Evolutionary conservation across 192 early-diverging fungal genomes (phyloP).

Genomic region (Backusella morwellensis): DNA sequence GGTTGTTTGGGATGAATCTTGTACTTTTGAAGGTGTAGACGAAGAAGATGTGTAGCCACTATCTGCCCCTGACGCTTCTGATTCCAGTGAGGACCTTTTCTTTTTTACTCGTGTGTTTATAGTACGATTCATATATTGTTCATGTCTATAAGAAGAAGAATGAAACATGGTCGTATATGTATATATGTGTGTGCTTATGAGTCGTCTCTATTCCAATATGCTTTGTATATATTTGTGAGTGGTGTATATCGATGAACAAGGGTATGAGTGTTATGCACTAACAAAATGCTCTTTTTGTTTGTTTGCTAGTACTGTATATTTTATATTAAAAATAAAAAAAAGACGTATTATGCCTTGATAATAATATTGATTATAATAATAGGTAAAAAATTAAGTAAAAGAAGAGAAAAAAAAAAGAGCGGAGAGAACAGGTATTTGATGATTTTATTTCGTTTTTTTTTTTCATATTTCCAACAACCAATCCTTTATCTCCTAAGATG

Average conservation of each 20-base stretch:
- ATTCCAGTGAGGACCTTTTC: slow-evolving; percentile 17
- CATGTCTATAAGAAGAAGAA: slow-evolving; percentile 25
- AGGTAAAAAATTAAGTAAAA: slow-evolving; percentile 3
- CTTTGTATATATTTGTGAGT: neutral
- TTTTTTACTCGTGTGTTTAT: neutral
- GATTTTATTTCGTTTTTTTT: neutral
- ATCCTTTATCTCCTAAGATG: neutral
- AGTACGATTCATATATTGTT: slow-evolving; percentile 21
- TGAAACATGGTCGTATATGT: slow-evolving; percentile 11
- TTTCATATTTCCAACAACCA: slow-evolving; percentile 9
- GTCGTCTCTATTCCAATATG: neutral
- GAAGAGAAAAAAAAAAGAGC: slow-evolving; percentile 4
- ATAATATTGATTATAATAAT: neutral
- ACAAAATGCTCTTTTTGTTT: neutral
- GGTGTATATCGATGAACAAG: neutral
- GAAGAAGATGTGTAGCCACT: slow-evolving; percentile 33
- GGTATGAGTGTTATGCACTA: neutral
- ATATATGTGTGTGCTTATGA: slow-evolving; percentile 3
- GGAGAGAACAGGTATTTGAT: slow-evolving; percentile 2
- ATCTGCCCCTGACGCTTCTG: slow-evolving; percentile 25
- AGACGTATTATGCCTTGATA: neutral
- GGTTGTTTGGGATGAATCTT: neutral
- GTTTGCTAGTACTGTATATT: neutral
- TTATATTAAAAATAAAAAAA: neutral
- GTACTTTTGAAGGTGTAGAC: slow-evolving; percentile 12